Conservation (phyloP, 352 stramenopile species). For the Pseudoperonospora humuli region DNA sequence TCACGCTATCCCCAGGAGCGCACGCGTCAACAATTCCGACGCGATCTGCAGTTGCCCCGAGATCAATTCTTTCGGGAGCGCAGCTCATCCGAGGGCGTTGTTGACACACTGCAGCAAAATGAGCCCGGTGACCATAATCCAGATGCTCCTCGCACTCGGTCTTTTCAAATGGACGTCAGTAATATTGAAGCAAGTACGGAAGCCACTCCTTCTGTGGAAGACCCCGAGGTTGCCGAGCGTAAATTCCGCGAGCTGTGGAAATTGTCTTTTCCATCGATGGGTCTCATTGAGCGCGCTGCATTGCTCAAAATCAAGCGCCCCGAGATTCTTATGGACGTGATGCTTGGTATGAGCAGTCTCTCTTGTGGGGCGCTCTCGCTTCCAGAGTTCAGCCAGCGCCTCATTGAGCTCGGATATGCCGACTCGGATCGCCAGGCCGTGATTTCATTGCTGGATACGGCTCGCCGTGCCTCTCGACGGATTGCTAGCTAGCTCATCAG, state of each 20-base stretch:
- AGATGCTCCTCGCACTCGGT: conserved; percentile 38
- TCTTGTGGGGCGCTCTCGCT: conserved; percentile 54
- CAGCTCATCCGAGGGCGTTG: conserved; percentile 46
- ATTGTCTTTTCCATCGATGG: conserved; percentile 68
- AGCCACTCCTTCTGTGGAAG: conserved; percentile 9
- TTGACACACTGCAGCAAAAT: conserved; percentile 34
- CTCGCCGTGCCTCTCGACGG: conserved; percentile 18
- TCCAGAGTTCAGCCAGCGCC: conserved; percentile 41
- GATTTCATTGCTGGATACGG: conserved; percentile 47
- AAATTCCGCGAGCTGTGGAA: conserved; percentile 75
- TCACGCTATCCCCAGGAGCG: conserved; percentile 20
- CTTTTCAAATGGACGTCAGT: conserved; percentile 40
- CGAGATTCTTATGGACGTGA: conserved; percentile 61
- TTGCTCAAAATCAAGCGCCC: conserved; percentile 59
- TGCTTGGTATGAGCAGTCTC: conserved; percentile 77
- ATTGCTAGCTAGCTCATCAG: conserved; percentile 7
- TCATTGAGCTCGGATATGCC: conserved; percentile 56
- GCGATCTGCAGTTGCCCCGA: conserved; percentile 24
- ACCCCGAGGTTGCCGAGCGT: conserved; percentile 22
- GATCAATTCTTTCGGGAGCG: conserved; percentile 38
- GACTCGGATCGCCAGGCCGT: conserved; percentile 49
- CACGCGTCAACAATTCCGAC: conserved; percentile 21
- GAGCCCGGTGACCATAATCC: conserved; percentile 12
- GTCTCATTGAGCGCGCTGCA: conserved; percentile 46
- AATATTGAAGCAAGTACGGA: conserved; percentile 13